Base-by-base conservation (phyloP, 2,329 filamentous ascomycete genomes). In the Paraconiothyrium sp. region DNA sequence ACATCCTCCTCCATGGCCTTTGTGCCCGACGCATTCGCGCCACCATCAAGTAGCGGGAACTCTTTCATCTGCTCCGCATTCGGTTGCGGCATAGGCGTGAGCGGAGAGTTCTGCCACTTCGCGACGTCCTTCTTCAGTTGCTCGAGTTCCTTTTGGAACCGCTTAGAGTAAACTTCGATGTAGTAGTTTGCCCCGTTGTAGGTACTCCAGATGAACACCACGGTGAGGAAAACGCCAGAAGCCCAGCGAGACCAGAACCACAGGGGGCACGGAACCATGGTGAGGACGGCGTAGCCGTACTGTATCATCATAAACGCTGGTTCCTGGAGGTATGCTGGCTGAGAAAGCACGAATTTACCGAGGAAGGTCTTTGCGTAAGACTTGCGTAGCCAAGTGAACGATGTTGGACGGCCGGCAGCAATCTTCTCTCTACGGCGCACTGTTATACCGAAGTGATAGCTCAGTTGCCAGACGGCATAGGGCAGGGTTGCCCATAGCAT, bases 181-280 rank as follows among this genome's bases (percentile, higher is more conserved):
- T 99, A 99, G 79, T 92, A 99, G 0, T 94, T 98, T 20, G 95
- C 93, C 35, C 95, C 95, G 71, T 99, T 99, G 82, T 97, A 96
- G 59, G 97, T 91, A 70, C 92, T 96, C 93, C 94, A 97, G 47
- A 88, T 85, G 74, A 99, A 98, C n/a, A 99, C 89, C 2, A 87
- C 81, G 58, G 90, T 84, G 49, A 99, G 84, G 80, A 97, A 99
- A 0, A 78, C 68, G 2, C 90, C 88, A 44, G 92, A 95, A 0
- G 92, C 90, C 85, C 89, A 92, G 48, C 90, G 88, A 75, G 90
- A 95, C 84, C 92, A 91, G 80, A 99, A 97, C 94, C 95, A 99
- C 8, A 99, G 72, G 0, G 94, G 93, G 68, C 94, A 98, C 0
- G 95, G 95, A 7, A 97, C 82, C 90, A 99, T 98, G 9, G 95